Base-by-base conservation (phyloP, 164 flowering plant genomes). In the Macadamia tetraphylla region DNA sequence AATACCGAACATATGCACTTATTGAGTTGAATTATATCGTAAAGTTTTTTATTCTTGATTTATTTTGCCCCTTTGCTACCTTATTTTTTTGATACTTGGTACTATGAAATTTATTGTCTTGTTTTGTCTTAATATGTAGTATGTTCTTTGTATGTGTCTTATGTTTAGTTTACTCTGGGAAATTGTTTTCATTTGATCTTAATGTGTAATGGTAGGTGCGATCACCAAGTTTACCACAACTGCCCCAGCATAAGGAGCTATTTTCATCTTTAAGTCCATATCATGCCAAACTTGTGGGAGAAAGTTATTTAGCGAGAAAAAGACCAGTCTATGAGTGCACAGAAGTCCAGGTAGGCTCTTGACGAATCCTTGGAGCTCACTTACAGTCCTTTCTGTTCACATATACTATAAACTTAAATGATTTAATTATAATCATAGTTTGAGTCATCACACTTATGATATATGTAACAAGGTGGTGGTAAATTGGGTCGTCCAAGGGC, bases 261-360 rank as follows among this genome's bases (percentile, higher is more conserved):
- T 75, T 83, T 48, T 79, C 86, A 49, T 79, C 84, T 15, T 79
- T 94, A 61, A 85, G 88, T 74, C 88, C 95, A 64, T 87, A 90
- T 75, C 89, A 94, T 79, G 83, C 91, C 65, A 84, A 81, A 71
- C 97, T 94, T 66, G 97, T 92, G 1, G 97, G 97, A 73, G 98
- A 94, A 70, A 90, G 97, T 80, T 94, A 77, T 63, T 76, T 94
- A 75, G 98, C 83, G 43, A 88, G 78, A 77, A 92, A 80, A 75
- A 79, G 98, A 62, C 95, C 94, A 29, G 76, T 94, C 35, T 80
- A 84, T 75, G 98, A 94, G 68, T 87, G 95, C 76, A 94, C 97
- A n/a, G 95, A 90, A 58, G 87, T 82, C 32, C 98, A 94, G 97
- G 98, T 90, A 70, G 70, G 69, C 60, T 58, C 15, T 68, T 60